phyloP scores from a whole-genome alignment of 805 yeast genomes.

The Ogataea pilisensis region DNA sequence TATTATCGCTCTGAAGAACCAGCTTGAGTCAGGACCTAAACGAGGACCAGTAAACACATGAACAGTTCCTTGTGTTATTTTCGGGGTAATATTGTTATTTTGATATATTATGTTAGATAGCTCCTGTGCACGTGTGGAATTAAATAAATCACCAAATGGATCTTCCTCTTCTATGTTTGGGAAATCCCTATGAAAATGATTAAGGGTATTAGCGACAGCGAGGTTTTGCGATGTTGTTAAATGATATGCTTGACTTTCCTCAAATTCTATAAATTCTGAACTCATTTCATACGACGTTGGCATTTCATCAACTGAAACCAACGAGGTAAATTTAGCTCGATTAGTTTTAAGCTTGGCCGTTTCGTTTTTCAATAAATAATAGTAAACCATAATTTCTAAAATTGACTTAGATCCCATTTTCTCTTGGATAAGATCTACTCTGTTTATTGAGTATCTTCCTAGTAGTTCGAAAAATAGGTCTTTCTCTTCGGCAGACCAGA shows the following conservation, averaged over 20 bases:
- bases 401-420: constrained; percentile 39
- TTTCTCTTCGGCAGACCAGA: constrained; percentile 49
- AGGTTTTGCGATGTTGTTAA: constrained; percentile 9
- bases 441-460: constrained; percentile 45
- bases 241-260: constrained; percentile 31
- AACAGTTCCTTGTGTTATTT: background rate
- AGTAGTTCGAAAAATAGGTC: constrained; percentile 46
- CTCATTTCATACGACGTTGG: constrained; percentile 54
- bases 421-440: constrained; percentile 37
- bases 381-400: constrained; percentile 43
- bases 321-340: constrained; percentile 12
- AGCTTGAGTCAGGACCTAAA: constrained; percentile 10
- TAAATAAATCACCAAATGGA: constrained; percentile 12
- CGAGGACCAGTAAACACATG: background rate
- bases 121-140: constrained; percentile 9
- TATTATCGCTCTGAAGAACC: constrained; percentile 9
- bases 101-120: constrained; percentile 11
- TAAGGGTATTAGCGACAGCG: constrained; percentile 7
- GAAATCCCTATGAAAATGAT: background rate
- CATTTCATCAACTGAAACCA: constrained; percentile 39
- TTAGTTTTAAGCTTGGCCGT: constrained; percentile 25
- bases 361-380: constrained; percentile 33
- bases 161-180: background rate
- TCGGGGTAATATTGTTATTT: constrained; percentile 1
- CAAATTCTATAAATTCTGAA: constrained; percentile 38